Conservation (phyloP, 768 basidiomycete genomes). For the Rhizopogon sp. region DNA sequence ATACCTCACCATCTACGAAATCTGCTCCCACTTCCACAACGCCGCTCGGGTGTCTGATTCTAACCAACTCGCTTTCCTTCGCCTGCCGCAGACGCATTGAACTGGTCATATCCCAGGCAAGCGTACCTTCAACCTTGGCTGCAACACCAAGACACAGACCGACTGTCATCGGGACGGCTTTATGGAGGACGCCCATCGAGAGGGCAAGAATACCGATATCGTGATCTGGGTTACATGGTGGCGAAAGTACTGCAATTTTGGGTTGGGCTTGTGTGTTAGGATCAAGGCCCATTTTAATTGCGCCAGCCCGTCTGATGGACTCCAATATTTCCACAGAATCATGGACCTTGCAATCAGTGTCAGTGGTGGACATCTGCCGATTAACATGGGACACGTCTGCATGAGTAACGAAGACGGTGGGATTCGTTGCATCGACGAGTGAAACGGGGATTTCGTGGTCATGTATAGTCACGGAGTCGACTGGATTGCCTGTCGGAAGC, state of each 20-base stretch:
- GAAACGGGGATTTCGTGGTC: slow-evolving; percentile 36
- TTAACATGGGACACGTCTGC: slow-evolving; percentile 37
- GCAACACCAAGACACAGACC: slow-evolving; percentile 67
- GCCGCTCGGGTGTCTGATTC: slow-evolving; percentile 63
- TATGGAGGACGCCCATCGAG: slow-evolving; percentile 69
- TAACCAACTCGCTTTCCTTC: slow-evolving; percentile 28
- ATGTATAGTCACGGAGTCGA: slow-evolving; percentile 37
- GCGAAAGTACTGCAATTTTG: slow-evolving; percentile 57
- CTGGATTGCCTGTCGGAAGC: slow-evolving; percentile 53
- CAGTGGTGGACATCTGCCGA: not conserved
- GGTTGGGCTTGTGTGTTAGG: slow-evolving; percentile 62
- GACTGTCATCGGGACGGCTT: slow-evolving; percentile 71
- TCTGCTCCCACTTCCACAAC: slow-evolving; percentile 63
- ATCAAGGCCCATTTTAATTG: slow-evolving; percentile 58
- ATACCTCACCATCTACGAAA: slow-evolving; percentile 43
- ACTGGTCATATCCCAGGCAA: slow-evolving; percentile 44
- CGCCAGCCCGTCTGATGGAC: slow-evolving; percentile 49
- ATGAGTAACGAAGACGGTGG: slow-evolving; percentile 56
- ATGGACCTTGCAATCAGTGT: slow-evolving; percentile 5
- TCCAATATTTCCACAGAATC: slow-evolving; percentile 37
- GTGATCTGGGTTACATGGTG: slow-evolving; percentile 22
- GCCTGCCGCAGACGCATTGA: slow-evolving; percentile 18
- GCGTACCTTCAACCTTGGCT: slow-evolving; percentile 44
- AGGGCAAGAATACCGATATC: slow-evolving; percentile 50
- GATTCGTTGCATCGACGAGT: slow-evolving; percentile 71